Percentiles rank a stretch among this genome's conserved stretches.
phyloP scores from a whole-genome alignment of 345 rosid genomes.

The Lumnitzera littorea region DNA sequence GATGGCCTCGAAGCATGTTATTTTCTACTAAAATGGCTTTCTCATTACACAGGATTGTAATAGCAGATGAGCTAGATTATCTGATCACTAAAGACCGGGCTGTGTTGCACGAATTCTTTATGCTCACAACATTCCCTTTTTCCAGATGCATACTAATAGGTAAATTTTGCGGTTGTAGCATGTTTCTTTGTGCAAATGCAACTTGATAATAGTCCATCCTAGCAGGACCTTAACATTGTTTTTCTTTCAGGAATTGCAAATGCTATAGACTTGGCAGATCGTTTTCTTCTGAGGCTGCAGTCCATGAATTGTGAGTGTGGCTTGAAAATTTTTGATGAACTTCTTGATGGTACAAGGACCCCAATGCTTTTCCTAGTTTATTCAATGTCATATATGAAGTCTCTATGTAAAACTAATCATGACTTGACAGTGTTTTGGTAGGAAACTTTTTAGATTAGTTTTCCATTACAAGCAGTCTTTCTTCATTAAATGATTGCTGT shows the following conservation, averaged over 20 bases:
- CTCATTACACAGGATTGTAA: constrained; percentile 46
- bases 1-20: background rate
- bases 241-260: constrained; percentile 68
- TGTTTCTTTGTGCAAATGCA: background rate
- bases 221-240: background rate
- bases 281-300: constrained; percentile 81
- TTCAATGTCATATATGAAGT: too few relatives aligned
- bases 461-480: too few relatives aligned
- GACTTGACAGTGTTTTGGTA: too few relatives aligned
- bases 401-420: too few relatives aligned
- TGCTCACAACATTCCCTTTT: constrained; percentile 80
- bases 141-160: constrained; percentile 81
- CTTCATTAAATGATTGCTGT: too few relatives aligned
- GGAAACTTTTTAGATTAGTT: too few relatives aligned
- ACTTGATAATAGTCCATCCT: background rate
- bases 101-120: constrained; percentile 88
- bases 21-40: constrained; percentile 4
- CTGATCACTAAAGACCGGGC: constrained; percentile 74
- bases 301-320: constrained; percentile 62
- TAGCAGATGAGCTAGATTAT: constrained; percentile 90
- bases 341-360: too few relatives aligned
- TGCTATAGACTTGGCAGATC: constrained; percentile 86
- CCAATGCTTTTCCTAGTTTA: too few relatives aligned
- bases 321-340: too few relatives aligned
- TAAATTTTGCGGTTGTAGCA: constrained; percentile 7